Evolutionary conservation across 2,329 filamentous ascomycete species (phyloP).

Genomic region (Gliomastix tumulicola): DNA sequence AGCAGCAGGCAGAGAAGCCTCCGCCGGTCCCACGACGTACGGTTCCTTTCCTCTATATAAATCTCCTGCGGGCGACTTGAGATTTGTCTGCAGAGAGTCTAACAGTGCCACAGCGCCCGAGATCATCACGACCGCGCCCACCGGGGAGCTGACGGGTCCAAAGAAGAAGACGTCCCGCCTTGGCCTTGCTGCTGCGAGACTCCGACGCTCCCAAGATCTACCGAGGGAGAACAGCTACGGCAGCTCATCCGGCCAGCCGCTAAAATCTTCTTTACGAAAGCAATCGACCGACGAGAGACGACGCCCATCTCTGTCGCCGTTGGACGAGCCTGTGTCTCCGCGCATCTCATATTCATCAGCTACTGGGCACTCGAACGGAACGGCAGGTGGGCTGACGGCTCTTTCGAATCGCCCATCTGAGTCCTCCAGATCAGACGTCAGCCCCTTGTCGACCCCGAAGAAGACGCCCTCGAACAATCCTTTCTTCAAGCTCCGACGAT

Average conservation of each 20-base stretch:
- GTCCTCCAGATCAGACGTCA: slow-evolving; percentile 84
- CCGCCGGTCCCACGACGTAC: slow-evolving; percentile 56
- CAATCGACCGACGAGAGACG: slow-evolving; percentile 15
- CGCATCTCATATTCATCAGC: slow-evolving; percentile 20
- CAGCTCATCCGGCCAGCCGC: slow-evolving; percentile 4
- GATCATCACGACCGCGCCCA: slow-evolving; percentile 91
- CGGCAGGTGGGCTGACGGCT: no score
- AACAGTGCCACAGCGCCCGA: slow-evolving; percentile 52
- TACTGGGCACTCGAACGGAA: slow-evolving; percentile 18
- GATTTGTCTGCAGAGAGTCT: no score
- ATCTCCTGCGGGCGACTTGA: no score
- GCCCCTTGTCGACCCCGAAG: slow-evolving; percentile 54
- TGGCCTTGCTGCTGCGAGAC: slow-evolving; percentile 42
- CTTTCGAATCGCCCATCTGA: slow-evolving; percentile 52
- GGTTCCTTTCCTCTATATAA: no score
- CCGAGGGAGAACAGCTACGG: slow-evolving; percentile 22
- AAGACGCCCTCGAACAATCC: slow-evolving; percentile 57
- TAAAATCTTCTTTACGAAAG: no score
- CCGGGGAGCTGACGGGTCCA: slow-evolving; percentile 49
- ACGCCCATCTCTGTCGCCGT: slow-evolving; percentile 23
- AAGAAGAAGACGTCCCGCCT: slow-evolving; percentile 51
- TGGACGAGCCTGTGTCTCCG: slow-evolving; percentile 48
- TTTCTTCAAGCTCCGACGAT: slow-evolving; percentile 77
- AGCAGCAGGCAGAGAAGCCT: slow-evolving; percentile 53
- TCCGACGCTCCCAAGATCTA: slow-evolving; percentile 45